Base-by-base conservation (phyloP, 495 filamentous ascomycete genomes). In the Geopyxis carbonaria region DNA sequence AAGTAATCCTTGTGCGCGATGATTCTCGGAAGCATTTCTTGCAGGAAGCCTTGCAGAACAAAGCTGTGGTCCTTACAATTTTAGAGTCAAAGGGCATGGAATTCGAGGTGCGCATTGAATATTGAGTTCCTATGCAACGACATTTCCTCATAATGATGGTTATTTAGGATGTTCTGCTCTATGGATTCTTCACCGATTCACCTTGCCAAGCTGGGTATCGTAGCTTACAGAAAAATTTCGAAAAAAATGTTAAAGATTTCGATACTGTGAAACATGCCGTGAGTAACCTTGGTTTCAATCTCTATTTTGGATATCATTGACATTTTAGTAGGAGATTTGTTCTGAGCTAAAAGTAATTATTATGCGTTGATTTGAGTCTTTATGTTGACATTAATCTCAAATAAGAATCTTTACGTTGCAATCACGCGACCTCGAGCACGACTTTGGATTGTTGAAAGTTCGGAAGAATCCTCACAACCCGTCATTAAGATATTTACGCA, bases 41-140 rank as follows among this genome's bases (percentile, higher is more conserved):
- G 2, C 51, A 59, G 19, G 29, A 22, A 1, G 14, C 53, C 16
- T 45, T 66, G n/a, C 53, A 51, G 5, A 43, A 53, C 11, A 42
- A 49, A n/a, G 53, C 59, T 0, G 35, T 66, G 5, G 49, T 64
- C 15, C 45, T 64, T 0, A 66, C 64, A 4, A 58, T 66, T 27
- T 45, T 61, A 1, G 46, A 66, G 39, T 60, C 58, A 22, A 66
- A 66, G 29, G 63, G 63, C 5, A 66, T 66, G 63, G 63, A 66
- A 34, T 66, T 66, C 35, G 61, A 66, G 3, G 63, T n/a, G n/a
- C n/a, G n/a, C n/a, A n/a, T n/a, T n/a, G n/a, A n/a, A n/a, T n/a
- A n/a, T n/a, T n/a, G n/a, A n/a, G n/a, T n/a, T n/a, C n/a, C n/a
- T n/a, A n/a, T n/a, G n/a, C n/a, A n/a, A n/a, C n/a, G n/a, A n/a